Evolutionary conservation across 768 basidiomycete genomes (phyloP).

Genomic region (Glaciozyma martinii): DNA sequence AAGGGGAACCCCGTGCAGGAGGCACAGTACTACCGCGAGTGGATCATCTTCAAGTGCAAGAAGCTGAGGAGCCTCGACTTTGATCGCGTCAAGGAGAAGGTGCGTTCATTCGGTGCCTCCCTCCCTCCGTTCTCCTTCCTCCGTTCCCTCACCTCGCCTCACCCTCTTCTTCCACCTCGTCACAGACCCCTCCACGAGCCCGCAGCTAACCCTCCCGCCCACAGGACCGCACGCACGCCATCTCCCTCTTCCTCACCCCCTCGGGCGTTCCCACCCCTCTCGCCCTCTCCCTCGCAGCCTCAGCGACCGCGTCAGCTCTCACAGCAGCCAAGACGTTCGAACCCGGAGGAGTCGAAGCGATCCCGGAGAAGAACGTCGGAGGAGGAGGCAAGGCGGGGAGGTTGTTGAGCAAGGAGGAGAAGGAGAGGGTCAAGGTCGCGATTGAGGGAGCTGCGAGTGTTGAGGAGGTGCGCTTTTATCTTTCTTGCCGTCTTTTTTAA

Average conservation of each 20-base stretch:
- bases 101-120: slow-evolving; percentile 37
- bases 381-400: slow-evolving; percentile 58
- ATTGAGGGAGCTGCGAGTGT: slow-evolving; percentile 84
- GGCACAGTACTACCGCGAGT: slow-evolving; percentile 94
- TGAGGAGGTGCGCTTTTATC: slow-evolving; percentile 57
- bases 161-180: not conserved
- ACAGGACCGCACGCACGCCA: slow-evolving; percentile 71
- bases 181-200: not conserved
- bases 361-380: slow-evolving; percentile 41
- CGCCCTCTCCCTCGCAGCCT: slow-evolving; percentile 56
- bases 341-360: slow-evolving; percentile 36
- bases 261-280: slow-evolving; percentile 69
- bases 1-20: slow-evolving; percentile 76
- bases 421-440: slow-evolving; percentile 72
- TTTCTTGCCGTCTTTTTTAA: not conserved
- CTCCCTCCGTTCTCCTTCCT: not conserved
- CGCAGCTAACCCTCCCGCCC: slow-evolving; percentile 23
- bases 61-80: slow-evolving; percentile 86
- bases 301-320: not conserved
- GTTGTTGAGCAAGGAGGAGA: slow-evolving; percentile 84
- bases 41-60: slow-evolving; percentile 82
- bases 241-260: slow-evolving; percentile 67
- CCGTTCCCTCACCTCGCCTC: not conserved
- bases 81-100: slow-evolving; percentile 89
- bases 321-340: slow-evolving; percentile 30